phyloP scores from a whole-genome alignment of 257 asterid genomes.

The Vinca minor region DNA sequence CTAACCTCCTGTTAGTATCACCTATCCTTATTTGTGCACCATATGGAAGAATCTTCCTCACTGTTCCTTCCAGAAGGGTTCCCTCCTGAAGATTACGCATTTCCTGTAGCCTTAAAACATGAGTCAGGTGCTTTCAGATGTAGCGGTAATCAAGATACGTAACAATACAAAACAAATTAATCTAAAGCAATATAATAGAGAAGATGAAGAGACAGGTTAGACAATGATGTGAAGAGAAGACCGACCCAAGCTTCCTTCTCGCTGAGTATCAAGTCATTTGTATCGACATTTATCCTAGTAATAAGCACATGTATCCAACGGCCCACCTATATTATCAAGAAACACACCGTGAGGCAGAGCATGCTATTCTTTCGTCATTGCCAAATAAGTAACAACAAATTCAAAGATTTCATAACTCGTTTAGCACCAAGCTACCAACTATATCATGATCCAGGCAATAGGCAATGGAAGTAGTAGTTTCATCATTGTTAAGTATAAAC shows the following conservation, averaged over 20 bases:
- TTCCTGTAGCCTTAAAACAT: conserved; percentile 34
- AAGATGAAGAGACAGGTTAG: conserved; percentile 10
- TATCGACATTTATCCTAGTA: conserved; percentile 76
- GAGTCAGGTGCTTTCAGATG: conserved; percentile 14
- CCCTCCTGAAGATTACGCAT: conserved; percentile 68
- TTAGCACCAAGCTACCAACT: background rate
- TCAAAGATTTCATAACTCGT: background rate
- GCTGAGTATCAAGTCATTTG: conserved; percentile 87
- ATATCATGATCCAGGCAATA: background rate
- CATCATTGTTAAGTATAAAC: background rate
- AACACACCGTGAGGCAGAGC: background rate
- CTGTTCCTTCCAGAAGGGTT: conserved; percentile 81
- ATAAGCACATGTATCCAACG: conserved; percentile 61
- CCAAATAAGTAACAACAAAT: background rate
- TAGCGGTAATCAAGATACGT: background rate
- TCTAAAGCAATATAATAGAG: conserved; percentile 3
- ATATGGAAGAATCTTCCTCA: conserved; percentile 60
- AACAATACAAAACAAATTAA: background rate
- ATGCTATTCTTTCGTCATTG: background rate
- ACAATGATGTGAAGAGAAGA: conserved; percentile 20
- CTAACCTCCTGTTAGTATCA: conserved; percentile 77
- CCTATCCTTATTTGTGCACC: conserved; percentile 94
- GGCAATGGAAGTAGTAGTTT: background rate
- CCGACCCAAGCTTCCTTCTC: conserved; percentile 93
- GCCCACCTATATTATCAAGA: conserved; percentile 58